Percentiles rank a stretch among this genome's conserved stretches.
phyloP scores from a whole-genome alignment of 495 filamentous ascomycete genomes.

The Penicillium silybi region DNA sequence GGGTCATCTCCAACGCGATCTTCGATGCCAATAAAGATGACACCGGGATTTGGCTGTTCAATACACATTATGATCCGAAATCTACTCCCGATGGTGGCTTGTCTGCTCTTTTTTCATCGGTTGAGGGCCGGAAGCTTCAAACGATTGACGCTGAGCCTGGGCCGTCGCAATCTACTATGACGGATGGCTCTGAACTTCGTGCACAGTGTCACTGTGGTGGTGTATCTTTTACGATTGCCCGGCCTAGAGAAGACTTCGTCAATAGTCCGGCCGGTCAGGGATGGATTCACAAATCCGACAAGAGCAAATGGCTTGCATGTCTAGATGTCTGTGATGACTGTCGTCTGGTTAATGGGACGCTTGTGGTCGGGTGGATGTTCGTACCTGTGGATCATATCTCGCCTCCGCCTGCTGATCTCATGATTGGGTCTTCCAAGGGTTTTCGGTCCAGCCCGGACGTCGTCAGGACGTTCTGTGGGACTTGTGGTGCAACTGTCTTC shows the following conservation, averaged over 20 bases:
- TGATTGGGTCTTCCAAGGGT: slow-evolving; percentile 43
- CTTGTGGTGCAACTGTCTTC: slow-evolving; percentile 51
- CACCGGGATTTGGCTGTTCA: slow-evolving; percentile 28
- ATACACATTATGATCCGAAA: slow-evolving; percentile 37
- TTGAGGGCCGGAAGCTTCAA: slow-evolving; percentile 22
- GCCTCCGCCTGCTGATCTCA: slow-evolving; percentile 21
- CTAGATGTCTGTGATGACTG: slow-evolving; percentile 52
- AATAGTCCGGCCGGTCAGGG: slow-evolving; percentile 24
- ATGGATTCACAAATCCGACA: slow-evolving; percentile 39
- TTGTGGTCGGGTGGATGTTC: slow-evolving; percentile 47
- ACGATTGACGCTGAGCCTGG: slow-evolving; percentile 13
- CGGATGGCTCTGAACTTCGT: slow-evolving; percentile 13
- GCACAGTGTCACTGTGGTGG: slow-evolving; percentile 51
- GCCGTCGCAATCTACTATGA: not conserved
- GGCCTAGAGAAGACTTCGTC: slow-evolving; percentile 27
- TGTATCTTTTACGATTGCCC: slow-evolving; percentile 38
- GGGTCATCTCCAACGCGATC: slow-evolving; percentile 31
- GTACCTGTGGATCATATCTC: slow-evolving; percentile 22
- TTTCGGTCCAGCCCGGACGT: slow-evolving; percentile 44
- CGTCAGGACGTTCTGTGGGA: slow-evolving; percentile 48
- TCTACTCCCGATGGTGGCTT: slow-evolving; percentile 46
- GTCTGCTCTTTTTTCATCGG: slow-evolving; percentile 27
- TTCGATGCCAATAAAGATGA: slow-evolving; percentile 25
- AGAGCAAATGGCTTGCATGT: slow-evolving; percentile 36
- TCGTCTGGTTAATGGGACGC: slow-evolving; percentile 39